A percentile compares a stretch with the other conserved stretches of the same genome.
phyloP scores from a whole-genome alignment of 2,329 filamentous ascomycete species.

The Cladosporium halotolerans region DNA sequence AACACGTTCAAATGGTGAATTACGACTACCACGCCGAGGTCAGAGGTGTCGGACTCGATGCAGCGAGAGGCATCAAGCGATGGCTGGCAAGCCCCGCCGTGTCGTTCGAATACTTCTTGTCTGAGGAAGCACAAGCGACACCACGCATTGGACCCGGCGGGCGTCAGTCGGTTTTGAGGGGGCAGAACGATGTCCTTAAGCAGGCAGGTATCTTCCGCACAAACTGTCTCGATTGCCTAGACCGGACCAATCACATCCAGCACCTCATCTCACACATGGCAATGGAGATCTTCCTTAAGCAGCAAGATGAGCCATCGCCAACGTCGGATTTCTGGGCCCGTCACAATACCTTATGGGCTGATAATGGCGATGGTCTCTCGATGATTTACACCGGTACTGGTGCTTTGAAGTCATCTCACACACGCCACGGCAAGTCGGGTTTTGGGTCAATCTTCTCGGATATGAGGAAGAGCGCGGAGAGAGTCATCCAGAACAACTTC shows the following conservation, averaged over 20 bases:
- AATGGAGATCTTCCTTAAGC: slow-evolving; percentile 72
- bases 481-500: slow-evolving; percentile 97
- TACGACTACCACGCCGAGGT: slow-evolving; percentile 98
- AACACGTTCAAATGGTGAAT: slow-evolving; percentile 72
- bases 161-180: slow-evolving; percentile 20
- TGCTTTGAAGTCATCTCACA: slow-evolving; percentile 91
- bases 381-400: slow-evolving; percentile 96
- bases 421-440: slow-evolving; percentile 91
- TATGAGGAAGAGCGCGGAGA: slow-evolving; percentile 85
- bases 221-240: slow-evolving; percentile 92
- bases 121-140: slow-evolving; percentile 60
- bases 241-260: slow-evolving; percentile 92
- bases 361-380: slow-evolving; percentile 90
- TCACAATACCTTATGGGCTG: slow-evolving; percentile 91
- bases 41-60: slow-evolving; percentile 82
- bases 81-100: slow-evolving; percentile 75
- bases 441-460: slow-evolving; percentile 90
- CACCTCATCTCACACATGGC: slow-evolving; percentile 94
- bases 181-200: slow-evolving; percentile 57
- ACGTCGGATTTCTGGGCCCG: slow-evolving; percentile 81
- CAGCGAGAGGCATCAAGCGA: slow-evolving; percentile 73
- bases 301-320: slow-evolving; percentile 59
- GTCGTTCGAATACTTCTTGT: slow-evolving; percentile 86
- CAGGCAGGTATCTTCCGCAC: slow-evolving; percentile 95
- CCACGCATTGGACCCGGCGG: slow-evolving; percentile 35